Base-by-base conservation (phyloP, 257 asterid species). In the Primulina eburnea region DNA sequence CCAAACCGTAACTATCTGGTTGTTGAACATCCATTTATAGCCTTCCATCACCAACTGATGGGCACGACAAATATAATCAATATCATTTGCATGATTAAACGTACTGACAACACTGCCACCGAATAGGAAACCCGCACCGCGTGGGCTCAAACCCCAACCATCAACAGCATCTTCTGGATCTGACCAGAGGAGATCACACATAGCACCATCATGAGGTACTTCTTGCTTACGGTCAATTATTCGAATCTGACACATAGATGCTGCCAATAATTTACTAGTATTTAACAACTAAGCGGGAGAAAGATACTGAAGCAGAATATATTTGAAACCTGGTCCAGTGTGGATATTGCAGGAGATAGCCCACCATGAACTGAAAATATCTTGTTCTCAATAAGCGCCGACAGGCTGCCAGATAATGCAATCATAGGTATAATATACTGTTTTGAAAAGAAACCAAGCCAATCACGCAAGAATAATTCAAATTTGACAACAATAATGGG, bases 11-110 rank as follows among this genome's bases (percentile, higher is more conserved):
- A 93, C 96, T 71, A 93, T 90, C 87, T 90, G 94, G 33, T 87
- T 81, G 60, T 81, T 86, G 76, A 93, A 93, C 99, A 93, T 93
- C 99, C 99, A 93, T 75, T 93, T 93, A 72, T 79, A 90, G 65
- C 99, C 99, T 81, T 93, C 99, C 99, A 93, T 93, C 55, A 93
- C 99, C 80, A 93, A 79, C 78, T 93, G 99, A 84, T 93, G 99
- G 40, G 99, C 99, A 52, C 97, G 99, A 32, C 99, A 93, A 75
- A 93, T 87, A 69, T 83, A 93, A 82, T 93, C 99, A 55, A 93
- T 82, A 38, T 82, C 89, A 75, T 93, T 93, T 24, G 95, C 47
- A 75, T 86, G 96, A 76, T 90, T 93, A 77, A 93, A 93, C 65
- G 96, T 64, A 73, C 89, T 77, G 70, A 93, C 97, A 32, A 87